Conservation (phyloP, 495 filamentous ascomycete genomes). For the Tuber aestivum region DNA sequence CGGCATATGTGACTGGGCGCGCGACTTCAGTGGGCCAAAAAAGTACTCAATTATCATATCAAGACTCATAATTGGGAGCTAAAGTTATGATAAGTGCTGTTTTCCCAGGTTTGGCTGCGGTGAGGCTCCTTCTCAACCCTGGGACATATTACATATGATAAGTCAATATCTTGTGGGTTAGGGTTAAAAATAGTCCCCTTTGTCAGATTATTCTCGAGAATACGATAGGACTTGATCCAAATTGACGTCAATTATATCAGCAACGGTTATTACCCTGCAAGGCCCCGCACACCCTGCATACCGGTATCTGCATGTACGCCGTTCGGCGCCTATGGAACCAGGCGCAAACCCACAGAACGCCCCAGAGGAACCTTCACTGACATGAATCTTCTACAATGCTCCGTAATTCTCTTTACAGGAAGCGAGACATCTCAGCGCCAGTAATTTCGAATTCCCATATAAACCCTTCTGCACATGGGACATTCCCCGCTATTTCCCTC, state of each 20-base stretch:
- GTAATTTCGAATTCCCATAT: neutral
- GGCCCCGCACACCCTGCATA: neutral
- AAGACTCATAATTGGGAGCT: neutral
- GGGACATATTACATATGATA: neutral
- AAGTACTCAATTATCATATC: too few species aligned
- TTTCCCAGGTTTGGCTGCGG: neutral
- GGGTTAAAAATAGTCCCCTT: neutral
- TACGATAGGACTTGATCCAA: neutral
- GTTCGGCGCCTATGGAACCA: neutral
- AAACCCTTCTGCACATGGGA: neutral
- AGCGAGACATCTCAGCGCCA: neutral
- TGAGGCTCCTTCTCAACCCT: neutral
- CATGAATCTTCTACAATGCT: neutral
- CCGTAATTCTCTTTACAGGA: neutral
- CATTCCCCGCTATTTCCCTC: neutral
- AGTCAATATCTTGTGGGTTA: neutral
- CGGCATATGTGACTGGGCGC: too few species aligned
- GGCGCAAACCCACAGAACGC: neutral
- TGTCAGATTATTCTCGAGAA: neutral
- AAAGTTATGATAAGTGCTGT: neutral
- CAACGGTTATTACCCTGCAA: neutral
- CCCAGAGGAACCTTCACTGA: neutral
- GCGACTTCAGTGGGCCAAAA: too few species aligned
- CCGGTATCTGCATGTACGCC: neutral
- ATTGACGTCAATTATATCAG: neutral